phyloP scores from a whole-genome alignment of 1,284 basidiomycete species.

The Cutaneotrichosporon dermatis region DNA sequence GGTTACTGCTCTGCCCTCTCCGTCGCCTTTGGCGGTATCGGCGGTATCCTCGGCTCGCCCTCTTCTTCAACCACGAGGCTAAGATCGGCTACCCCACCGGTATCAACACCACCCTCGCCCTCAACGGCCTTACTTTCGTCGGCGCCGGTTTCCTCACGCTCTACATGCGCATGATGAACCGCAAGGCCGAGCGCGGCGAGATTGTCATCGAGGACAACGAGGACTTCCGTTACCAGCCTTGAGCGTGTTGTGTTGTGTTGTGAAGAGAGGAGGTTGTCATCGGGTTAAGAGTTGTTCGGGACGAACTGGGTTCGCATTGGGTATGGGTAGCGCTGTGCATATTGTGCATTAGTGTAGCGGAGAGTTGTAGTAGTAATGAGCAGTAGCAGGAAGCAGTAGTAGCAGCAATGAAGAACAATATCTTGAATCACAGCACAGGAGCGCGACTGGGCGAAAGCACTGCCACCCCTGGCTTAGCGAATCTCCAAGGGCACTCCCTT shows the following conservation, averaged over 20 bases:
- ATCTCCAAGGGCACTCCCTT: no score
- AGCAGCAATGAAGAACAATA: no score
- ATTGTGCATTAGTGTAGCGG: no score
- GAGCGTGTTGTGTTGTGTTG: no score
- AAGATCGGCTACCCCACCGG: conserved; percentile 24
- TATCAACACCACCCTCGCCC: conserved; percentile 27
- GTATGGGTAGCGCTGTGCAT: no score
- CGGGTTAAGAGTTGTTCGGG: no score
- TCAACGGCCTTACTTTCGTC: conserved; percentile 27
- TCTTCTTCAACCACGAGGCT: conserved; percentile 31
- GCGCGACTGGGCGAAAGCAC: no score
- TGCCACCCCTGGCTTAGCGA: no score
- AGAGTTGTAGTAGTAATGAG: no score
- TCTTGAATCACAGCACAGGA: no score
- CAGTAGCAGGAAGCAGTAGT: no score
- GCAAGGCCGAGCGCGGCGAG: conserved; percentile 7
- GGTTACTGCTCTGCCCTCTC: conserved; percentile 45
- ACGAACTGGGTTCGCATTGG: no score
- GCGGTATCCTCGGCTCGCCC: conserved; percentile 49
- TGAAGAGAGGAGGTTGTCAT: background rate
- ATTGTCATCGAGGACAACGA: conserved; percentile 9
- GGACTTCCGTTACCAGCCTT: conserved; percentile 14
- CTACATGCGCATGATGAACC: conserved; percentile 16
- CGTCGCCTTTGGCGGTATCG: conserved; percentile 49
- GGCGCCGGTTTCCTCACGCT: conserved; percentile 18